Conservation (phyloP, 192 early-diverging fungal genomes). For the Coemansia javaensis region DNA sequence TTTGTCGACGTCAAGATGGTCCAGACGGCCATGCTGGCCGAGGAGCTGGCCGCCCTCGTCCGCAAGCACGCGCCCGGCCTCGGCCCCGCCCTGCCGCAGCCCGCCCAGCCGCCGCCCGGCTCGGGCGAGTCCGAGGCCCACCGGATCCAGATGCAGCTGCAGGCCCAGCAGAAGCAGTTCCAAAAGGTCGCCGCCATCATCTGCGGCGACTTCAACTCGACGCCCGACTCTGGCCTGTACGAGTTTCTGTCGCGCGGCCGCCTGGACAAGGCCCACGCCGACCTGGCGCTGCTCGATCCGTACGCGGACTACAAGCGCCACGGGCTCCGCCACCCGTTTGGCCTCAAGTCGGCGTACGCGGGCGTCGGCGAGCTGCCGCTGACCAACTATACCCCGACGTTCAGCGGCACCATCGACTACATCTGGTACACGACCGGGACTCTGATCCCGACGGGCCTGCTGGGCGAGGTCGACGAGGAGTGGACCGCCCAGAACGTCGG, state of each 20-base stretch:
- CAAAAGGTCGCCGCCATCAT: constrained; percentile 55
- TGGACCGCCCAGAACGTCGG: constrained; percentile 78
- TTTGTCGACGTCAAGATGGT: constrained; percentile 94
- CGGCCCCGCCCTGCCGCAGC: not conserved
- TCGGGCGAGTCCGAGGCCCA: constrained; percentile 37
- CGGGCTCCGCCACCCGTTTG: constrained; percentile 76
- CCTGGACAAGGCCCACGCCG: constrained; percentile 76
- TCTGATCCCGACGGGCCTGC: constrained; percentile 69
- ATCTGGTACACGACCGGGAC: constrained; percentile 83
- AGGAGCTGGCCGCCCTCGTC: constrained; percentile 71
- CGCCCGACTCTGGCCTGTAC: constrained; percentile 83
- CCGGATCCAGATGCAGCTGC: constrained; percentile 37
- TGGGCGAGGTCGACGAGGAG: constrained; percentile 77
- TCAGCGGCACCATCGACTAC: constrained; percentile 88
- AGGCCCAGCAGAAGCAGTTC: constrained; percentile 51
- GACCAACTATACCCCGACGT: constrained; percentile 88
- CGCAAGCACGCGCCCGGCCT: constrained; percentile 40
- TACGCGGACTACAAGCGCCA: constrained; percentile 84
- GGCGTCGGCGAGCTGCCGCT: constrained; percentile 72
- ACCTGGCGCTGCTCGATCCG: constrained; percentile 67
- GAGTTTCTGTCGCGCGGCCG: constrained; percentile 79
- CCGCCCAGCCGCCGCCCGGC: not conserved
- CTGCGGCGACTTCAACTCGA: constrained; percentile 93
- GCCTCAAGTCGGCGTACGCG: constrained; percentile 78
- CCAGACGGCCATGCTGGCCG: constrained; percentile 88